A percentile compares a stretch with the other conserved stretches of the same genome.
Conservation (phyloP, 2,329 filamentous ascomycete species). For the Ophiostoma ulmi region DNA sequence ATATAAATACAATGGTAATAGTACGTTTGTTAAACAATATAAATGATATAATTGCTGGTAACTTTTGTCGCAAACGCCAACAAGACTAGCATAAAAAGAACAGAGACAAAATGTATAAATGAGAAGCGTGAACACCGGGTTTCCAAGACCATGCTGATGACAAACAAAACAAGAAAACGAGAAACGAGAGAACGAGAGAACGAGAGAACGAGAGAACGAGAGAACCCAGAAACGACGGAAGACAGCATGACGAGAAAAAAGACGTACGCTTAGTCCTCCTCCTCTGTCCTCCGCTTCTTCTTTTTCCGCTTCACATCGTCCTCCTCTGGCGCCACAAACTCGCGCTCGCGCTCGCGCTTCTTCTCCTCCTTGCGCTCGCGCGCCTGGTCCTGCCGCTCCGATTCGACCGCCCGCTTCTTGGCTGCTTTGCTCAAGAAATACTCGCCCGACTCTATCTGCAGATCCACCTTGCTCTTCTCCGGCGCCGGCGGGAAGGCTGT, state of each 20-base stretch:
- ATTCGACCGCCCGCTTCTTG: conserved; percentile 75
- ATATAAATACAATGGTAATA: neutral
- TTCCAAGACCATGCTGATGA: conserved; percentile 16
- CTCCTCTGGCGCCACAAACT: conserved; percentile 84
- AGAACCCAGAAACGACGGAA: neutral
- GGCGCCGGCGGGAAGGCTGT: conserved; percentile 95
- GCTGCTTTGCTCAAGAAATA: conserved; percentile 93
- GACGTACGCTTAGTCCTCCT: neutral
- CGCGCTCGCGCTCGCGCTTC: conserved; percentile 75
- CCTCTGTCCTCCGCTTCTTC: conserved; percentile 36
- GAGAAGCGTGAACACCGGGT: conserved; percentile 10
- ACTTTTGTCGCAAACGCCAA: conserved; percentile 15
- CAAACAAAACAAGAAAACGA: neutral
- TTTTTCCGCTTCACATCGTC: conserved; percentile 58
- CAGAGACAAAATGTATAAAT: neutral
- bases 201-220: too few species aligned
- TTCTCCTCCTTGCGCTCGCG: conserved; percentile 83
- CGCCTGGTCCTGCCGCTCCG: conserved; percentile 78
- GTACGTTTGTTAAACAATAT: neutral
- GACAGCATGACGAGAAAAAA: neutral
- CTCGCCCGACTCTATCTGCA: conserved; percentile 96
- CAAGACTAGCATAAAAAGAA: neutral
- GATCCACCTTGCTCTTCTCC: conserved; percentile 98
- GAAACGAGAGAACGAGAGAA: too few species aligned
- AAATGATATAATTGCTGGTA: conserved; percentile 2